phyloP scores from a whole-genome alignment of 306 rosid species.

The cucumber (Cucumis sativus) region DNA sequence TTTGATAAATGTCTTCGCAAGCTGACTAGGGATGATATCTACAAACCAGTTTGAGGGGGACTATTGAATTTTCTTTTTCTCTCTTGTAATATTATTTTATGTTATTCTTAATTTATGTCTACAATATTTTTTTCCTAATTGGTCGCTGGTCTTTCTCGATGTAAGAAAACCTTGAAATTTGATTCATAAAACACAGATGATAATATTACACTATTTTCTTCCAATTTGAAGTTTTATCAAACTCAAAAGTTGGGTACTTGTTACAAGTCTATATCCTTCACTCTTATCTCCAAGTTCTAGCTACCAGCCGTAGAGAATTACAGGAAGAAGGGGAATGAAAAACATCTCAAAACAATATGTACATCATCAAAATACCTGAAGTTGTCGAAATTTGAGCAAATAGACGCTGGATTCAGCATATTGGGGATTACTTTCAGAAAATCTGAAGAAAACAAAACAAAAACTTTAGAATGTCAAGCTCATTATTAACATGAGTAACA shows the following conservation, averaged over 20 bases:
- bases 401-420: conserved; percentile 96
- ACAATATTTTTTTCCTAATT: too few species aligned
- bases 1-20: too few species aligned
- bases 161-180: too few species aligned
- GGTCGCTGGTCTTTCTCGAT: too few species aligned
- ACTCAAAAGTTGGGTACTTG: not conserved
- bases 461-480: not conserved
- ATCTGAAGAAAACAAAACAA: conserved; percentile 33
- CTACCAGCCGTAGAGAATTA: not conserved
- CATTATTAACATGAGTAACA: not conserved
- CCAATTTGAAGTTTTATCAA: not conserved
- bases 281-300: not conserved
- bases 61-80: too few species aligned
- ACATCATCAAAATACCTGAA: conserved; percentile 44
- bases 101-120: too few species aligned
- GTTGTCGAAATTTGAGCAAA: conserved; percentile 92
- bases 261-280: not conserved
- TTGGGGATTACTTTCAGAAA: conserved; percentile 86
- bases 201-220: too few species aligned
- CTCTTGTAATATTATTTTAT: too few species aligned
- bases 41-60: too few species aligned
- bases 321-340: not conserved
- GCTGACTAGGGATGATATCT: too few species aligned
- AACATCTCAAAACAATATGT: not conserved
- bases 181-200: too few species aligned